Evolutionary conservation across 164 flowering plant species (phyloP), one percentile per base, ranked within the genome.

Genomic region (Amborella trichopoda): DNA sequence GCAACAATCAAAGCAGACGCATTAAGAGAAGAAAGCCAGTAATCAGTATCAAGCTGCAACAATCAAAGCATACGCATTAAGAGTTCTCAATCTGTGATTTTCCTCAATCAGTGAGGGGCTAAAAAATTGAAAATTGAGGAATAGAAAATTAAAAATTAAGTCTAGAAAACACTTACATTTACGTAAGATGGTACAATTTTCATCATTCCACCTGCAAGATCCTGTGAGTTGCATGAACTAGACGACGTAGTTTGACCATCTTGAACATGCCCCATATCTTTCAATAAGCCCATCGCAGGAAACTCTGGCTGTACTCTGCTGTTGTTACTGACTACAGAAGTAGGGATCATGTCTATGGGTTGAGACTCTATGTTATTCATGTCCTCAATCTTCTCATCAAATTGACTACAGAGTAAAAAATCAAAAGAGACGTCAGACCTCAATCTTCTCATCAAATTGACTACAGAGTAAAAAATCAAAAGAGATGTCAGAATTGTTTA

Each of bases 171-270:
- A 49, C 78, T 73, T 64, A 80, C 94, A 41, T 65, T 62, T 46
- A 25, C 48, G 34, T 60, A 65, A 22, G 59, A 32, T 22, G 83
- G 80, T 28, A 72, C 20, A 40, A 83, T 72, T 53, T 69, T 77
- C 53, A 68, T 71, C 30, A 75, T 54, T 44, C 74, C 72, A 37
- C 55, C 50, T 26, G 19, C 54, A 27, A 47, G 34, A 45, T 37
- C 23, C 17, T 24, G 28, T 12, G 50, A 55, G 52, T 41, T 48
- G 23, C 36, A 32, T 26, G 49, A 42, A 20, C 56, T 56, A 21
- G 40, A 34, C 53, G 52, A 59, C 26, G 19, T 27, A 17, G 33
- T 48, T 23, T 34, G 61, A 27, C 43, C 21, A 40, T 49, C 54
- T 20, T 40, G 54, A 17, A 52, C 48, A 3, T 46, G 46, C 42